Percentiles rank a stretch among this genome's conserved stretches.
These are phyloP conservation scores for Rusavskia elegans DNA, from an alignment of 495 filamentous ascomycete genomes.

Conservation along the genomic window DNA sequence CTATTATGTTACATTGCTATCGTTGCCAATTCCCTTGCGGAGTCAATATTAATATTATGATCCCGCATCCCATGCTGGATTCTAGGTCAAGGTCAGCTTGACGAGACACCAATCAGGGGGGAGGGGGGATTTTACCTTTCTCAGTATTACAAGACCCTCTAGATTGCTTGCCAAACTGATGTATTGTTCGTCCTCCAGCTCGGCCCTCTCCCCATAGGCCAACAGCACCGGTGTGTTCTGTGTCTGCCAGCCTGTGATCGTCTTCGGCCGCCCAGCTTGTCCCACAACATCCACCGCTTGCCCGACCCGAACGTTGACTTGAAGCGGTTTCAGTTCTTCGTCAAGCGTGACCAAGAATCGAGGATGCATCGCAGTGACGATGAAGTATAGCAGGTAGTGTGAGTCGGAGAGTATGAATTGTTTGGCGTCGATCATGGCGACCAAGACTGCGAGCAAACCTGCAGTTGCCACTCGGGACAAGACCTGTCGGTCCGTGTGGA, in stretches of 20 bases:
- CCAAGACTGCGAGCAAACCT: constrained; percentile 75
- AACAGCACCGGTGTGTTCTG: constrained; percentile 94
- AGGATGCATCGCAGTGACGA: constrained; percentile 94
- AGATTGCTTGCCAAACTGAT: constrained; percentile 76
- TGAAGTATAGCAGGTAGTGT: constrained; percentile 94
- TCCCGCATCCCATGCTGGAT: constrained; percentile 35
- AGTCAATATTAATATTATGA: not conserved
- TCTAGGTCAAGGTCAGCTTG: constrained; percentile 22
- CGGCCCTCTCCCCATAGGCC: constrained; percentile 83
- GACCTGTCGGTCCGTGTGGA: constrained; percentile 95
- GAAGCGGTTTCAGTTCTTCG: constrained; percentile 83
- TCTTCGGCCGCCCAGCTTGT: constrained; percentile 92
- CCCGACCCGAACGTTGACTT: constrained; percentile 90
- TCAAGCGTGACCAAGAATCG: constrained; percentile 92
- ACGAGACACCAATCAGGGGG: not conserved
- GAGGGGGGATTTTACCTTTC: constrained; percentile 54
- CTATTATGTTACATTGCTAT: not conserved
- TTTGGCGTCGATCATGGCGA: constrained; percentile 89
- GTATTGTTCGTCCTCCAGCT: constrained; percentile 96
- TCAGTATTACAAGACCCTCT: constrained; percentile 89
- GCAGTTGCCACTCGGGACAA: constrained; percentile 82
- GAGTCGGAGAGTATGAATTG: constrained; percentile 77
- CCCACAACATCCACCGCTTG: constrained; percentile 98
- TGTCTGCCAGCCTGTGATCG: constrained; percentile 98
- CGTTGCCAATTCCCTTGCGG: not conserved